These are phyloP conservation scores for Porodaedalea pini DNA, from an alignment of 1,284 basidiomycete genomes.

Conservation along the genomic window DNA sequence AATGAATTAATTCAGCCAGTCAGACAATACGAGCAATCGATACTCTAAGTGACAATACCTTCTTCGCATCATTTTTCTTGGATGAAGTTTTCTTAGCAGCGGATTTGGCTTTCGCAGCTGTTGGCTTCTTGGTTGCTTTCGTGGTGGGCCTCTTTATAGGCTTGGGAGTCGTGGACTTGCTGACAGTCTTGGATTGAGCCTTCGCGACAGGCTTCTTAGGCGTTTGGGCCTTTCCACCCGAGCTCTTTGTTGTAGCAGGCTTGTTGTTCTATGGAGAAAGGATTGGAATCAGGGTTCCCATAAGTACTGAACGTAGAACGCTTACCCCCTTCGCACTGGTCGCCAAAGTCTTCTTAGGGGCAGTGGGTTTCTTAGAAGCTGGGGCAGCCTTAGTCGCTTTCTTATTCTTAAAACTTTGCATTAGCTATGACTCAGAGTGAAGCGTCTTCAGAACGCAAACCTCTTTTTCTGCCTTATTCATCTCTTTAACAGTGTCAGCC, in stretches of 20 bases:
- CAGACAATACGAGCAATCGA: not conserved
- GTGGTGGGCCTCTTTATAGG: conserved; percentile 8
- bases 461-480: conserved; percentile 25
- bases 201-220: conserved; percentile 41
- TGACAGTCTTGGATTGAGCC: conserved; percentile 14
- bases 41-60: conserved; percentile 25
- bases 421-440: conserved; percentile 36
- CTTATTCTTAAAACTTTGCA: conserved; percentile 34
- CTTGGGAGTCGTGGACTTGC: not conserved
- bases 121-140: conserved; percentile 28
- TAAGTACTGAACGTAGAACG: too few relatives aligned
- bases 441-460: conserved; percentile 12
- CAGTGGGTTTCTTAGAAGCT: not conserved
- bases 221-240: conserved; percentile 23
- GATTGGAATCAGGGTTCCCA: not conserved
- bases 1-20: not conserved
- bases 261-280: conserved; percentile 12
- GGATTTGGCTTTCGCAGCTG: conserved; percentile 6
- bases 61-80: conserved; percentile 40
- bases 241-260: not conserved
- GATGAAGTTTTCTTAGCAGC: conserved; percentile 36
- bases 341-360: conserved; percentile 9
- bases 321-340: conserved; percentile 13
- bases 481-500: conserved; percentile 60
- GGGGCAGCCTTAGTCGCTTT: conserved; percentile 2